Evolutionary conservation across 2,329 filamentous ascomycete genomes (phyloP).

Genomic region (Microcyclospora pomicola): DNA sequence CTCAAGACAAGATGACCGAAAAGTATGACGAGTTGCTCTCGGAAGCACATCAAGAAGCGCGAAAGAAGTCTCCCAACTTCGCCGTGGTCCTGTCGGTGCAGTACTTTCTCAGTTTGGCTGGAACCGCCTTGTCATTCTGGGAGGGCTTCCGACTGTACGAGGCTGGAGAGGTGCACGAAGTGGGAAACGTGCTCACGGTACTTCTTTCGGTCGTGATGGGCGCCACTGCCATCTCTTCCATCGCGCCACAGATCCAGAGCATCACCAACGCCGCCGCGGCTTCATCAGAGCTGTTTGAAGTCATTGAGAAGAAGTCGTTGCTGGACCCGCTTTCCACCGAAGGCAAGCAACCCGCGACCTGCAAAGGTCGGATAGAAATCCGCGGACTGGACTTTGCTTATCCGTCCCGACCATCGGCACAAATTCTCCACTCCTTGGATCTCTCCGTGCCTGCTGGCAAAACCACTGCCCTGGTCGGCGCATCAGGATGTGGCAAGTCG

Average conservation of each 20-base stretch:
- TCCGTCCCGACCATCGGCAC: conserved; percentile 32
- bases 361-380: conserved; percentile 42
- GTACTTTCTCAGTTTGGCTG: conserved; percentile 29
- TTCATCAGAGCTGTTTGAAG: conserved; percentile 28
- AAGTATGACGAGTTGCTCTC: conserved; percentile 32
- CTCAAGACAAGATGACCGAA: conserved; percentile 28
- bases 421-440: conserved; percentile 24
- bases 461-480: conserved; percentile 32
- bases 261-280: conserved; percentile 31
- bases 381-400: conserved; percentile 59
- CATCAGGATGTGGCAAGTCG: conserved; percentile 26
- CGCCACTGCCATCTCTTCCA: conserved; percentile 24
- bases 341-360: conserved; percentile 12
- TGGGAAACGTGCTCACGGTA: conserved; percentile 24
- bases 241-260: conserved; percentile 29
- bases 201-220: conserved; percentile 22
- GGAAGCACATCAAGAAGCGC: conserved; percentile 30
- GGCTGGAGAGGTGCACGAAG: conserved; percentile 18
- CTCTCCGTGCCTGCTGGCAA: conserved; percentile 27
- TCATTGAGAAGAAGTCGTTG: conserved; percentile 28
- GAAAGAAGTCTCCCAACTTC: conserved; percentile 31
- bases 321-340: conserved; percentile 24
- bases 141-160: conserved; percentile 28
- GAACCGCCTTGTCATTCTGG: conserved; percentile 31
- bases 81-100: conserved; percentile 30